Evolutionary conservation across 768 basidiomycete species (phyloP).

Genomic region (Mycena amicta): DNA sequence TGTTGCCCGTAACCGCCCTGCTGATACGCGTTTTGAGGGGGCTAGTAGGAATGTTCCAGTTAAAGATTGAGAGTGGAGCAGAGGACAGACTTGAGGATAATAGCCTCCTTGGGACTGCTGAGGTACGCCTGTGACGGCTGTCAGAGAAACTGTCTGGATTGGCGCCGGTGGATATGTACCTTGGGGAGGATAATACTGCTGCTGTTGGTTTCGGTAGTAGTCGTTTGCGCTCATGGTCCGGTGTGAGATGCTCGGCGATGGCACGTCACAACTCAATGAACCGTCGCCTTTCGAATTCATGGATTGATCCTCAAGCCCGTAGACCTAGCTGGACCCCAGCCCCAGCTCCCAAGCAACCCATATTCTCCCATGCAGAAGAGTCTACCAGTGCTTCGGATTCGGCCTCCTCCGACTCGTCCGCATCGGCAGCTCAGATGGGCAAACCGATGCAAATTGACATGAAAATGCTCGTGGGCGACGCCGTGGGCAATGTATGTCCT

Average conservation of each 20-base stretch:
- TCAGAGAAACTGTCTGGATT: not conserved
- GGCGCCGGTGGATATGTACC: constrained; percentile 35
- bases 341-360: not conserved
- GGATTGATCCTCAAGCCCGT: no score
- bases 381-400: not conserved
- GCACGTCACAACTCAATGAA: no score
- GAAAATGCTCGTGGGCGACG: constrained; percentile 78
- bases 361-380: constrained; percentile 5
- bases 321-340: constrained; percentile 20
- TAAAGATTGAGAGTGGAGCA: no score
- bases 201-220: constrained; percentile 62
- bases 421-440: constrained; percentile 43
- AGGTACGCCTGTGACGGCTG: constrained; percentile 5
- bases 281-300: no score
- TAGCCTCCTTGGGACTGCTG: constrained; percentile 58
- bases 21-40: constrained; percentile 73
- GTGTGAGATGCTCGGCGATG: constrained; percentile 3
- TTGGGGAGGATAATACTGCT: constrained; percentile 57
- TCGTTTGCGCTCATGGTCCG: constrained; percentile 70
- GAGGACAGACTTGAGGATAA: constrained; percentile 58
- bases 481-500: constrained; percentile 75
- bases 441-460: constrained; percentile 78
- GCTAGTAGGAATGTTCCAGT: no score
- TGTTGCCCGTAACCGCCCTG: constrained; percentile 27
- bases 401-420: not conserved